Percentiles rank a stretch among this genome's conserved stretches.
Evolutionary conservation across 176 grass and related monocot species (phyloP).

Genomic region (Triticum turgidum): DNA sequence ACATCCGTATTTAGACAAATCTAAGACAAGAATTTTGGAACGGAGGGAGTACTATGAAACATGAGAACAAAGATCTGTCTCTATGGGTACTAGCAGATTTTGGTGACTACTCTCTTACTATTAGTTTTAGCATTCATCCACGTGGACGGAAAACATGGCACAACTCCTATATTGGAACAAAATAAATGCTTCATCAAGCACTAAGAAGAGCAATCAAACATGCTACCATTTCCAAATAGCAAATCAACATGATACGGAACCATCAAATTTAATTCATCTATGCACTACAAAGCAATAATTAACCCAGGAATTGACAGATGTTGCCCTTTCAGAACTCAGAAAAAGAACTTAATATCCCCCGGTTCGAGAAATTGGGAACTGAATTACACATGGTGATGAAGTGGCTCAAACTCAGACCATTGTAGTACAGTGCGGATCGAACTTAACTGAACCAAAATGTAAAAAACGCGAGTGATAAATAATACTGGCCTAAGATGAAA

Average conservation of each 20-base stretch:
- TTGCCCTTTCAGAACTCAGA: not conserved
- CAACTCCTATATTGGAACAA: constrained; percentile 3
- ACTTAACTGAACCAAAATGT: constrained; percentile 9
- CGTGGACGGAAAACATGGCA: not conserved
- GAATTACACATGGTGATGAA: not conserved
- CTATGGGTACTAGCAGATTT: not conserved
- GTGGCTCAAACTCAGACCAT: not conserved
- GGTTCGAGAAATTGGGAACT: not conserved
- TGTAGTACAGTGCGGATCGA: not conserved
- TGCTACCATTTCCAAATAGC: not conserved
- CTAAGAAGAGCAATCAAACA: constrained; percentile 1
- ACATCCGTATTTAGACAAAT: too few relatives aligned
- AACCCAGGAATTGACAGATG: not conserved
- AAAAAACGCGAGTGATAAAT: not conserved
- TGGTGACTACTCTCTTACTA: not conserved
- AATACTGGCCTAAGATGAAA: not conserved
- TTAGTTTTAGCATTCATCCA: not conserved
- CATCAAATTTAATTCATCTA: not conserved
- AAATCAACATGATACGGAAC: not conserved
- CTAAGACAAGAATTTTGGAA: too few relatives aligned
- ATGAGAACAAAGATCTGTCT: not conserved
- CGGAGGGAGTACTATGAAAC: not conserved
- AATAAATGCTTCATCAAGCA: constrained; percentile 16
- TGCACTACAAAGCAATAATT: not conserved
- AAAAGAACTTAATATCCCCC: not conserved